A percentile compares a stretch with the other conserved stretches of the same genome.
phyloP scores from a whole-genome alignment of 2,329 filamentous ascomycete species.

The Trichoderma sp. region DNA sequence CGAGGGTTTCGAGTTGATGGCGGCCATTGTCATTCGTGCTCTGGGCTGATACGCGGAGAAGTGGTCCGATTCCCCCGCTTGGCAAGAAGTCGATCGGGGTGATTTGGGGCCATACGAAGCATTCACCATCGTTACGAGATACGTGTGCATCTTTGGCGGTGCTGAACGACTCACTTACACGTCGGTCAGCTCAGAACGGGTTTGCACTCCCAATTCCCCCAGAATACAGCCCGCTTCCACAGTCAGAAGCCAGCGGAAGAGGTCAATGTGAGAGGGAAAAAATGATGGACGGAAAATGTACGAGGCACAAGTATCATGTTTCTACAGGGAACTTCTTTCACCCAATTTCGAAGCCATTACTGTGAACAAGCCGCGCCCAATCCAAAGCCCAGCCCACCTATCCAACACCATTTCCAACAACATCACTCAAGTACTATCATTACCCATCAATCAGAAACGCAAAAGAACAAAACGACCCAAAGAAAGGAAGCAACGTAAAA shows the following conservation, averaged over 20 bases:
- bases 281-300: too few species aligned
- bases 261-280: too few species aligned
- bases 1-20: conserved; percentile 1
- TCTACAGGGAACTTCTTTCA: too few species aligned
- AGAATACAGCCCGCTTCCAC: too few species aligned
- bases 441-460: neutral
- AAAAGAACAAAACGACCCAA: neutral
- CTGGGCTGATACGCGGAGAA: neutral
- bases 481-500: neutral
- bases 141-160: neutral
- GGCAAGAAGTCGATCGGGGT: neutral
- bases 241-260: too few species aligned
- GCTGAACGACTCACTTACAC: too few species aligned
- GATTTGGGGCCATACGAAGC: neutral
- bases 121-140: neutral
- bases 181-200: too few species aligned
- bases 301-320: too few species aligned
- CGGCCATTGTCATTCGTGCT: neutral
- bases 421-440: neutral
- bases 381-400: too few species aligned
- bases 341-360: too few species aligned
- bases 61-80: neutral
- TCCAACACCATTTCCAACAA: too few species aligned
- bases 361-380: too few species aligned
- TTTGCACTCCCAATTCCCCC: neutral